Percentiles rank a stretch among this genome's conserved stretches.
Evolutionary conservation across 2,329 filamentous ascomycete genomes (phyloP).

Genomic region (Penicillium sp.): DNA sequence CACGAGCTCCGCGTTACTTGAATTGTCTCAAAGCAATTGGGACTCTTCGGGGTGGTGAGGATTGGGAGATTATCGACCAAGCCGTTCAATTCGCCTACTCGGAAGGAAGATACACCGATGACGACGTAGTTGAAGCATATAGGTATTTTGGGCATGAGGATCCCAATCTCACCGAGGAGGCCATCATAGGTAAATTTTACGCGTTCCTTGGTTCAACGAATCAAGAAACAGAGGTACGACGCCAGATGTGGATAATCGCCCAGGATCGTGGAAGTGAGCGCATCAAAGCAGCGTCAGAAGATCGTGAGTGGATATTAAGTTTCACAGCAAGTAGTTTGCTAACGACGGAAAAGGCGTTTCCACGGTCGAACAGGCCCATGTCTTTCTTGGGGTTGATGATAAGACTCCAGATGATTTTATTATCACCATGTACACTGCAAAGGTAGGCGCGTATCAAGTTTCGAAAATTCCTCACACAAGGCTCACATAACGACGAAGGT

Average conservation of each 20-base stretch:
- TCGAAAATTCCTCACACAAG: background rate
- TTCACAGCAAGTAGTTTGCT: background rate
- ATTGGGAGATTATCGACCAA: constrained; percentile 58
- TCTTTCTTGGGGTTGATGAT: constrained; percentile 58
- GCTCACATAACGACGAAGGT: constrained; percentile 35
- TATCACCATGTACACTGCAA: constrained; percentile 56
- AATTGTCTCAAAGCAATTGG: constrained; percentile 65
- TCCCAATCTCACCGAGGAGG: constrained; percentile 54
- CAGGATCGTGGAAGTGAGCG: constrained; percentile 56
- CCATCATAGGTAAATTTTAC: constrained; percentile 63
- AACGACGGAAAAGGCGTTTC: constrained; percentile 47
- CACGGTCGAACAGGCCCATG: constrained; percentile 63
- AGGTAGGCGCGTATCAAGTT: constrained; percentile 42
- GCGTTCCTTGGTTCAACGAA: constrained; percentile 58
- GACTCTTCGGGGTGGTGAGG: constrained; percentile 46
- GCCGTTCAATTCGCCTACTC: constrained; percentile 61
- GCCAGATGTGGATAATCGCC: constrained; percentile 61
- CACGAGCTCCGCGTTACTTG: constrained; percentile 61
- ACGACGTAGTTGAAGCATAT: constrained; percentile 61
- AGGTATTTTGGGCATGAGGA: constrained; percentile 58
- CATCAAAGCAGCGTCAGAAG: constrained; percentile 60
- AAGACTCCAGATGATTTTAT: constrained; percentile 59
- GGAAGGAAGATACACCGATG: constrained; percentile 57
- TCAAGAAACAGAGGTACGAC: constrained; percentile 58
- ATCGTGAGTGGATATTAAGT: constrained; percentile 40